These are phyloP conservation scores for Yamadazyma trypodendri DNA, from an alignment of 1,139 yeast species.

Conservation along the genomic window DNA sequence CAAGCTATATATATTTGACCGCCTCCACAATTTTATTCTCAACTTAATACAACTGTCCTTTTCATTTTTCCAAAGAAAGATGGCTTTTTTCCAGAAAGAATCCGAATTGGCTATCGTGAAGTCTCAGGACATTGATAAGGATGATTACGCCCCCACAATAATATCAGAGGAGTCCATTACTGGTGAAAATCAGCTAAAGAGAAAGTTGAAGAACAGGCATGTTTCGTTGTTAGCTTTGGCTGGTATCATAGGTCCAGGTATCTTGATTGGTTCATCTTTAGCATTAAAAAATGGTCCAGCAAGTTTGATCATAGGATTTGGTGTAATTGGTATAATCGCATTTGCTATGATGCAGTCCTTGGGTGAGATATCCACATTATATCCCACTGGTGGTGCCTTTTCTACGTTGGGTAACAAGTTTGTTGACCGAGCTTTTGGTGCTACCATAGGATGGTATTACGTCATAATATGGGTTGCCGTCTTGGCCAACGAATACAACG, in stretches of 20 bases:
- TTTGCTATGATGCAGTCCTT: conserved; percentile 57
- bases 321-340: conserved; percentile 55
- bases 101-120: background rate
- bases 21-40: too few species aligned
- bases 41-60: too few species aligned
- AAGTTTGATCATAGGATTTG: conserved; percentile 42
- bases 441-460: conserved; percentile 62
- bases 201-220: conserved; percentile 43
- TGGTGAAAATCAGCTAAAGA: conserved; percentile 16
- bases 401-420: conserved; percentile 52
- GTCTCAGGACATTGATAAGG: background rate
- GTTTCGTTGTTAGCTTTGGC: conserved; percentile 49
- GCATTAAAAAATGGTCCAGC: conserved; percentile 50
- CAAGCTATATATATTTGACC: too few species aligned
- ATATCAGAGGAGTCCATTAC: conserved; percentile 1
- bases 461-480: conserved; percentile 63
- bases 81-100: background rate
- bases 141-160: background rate
- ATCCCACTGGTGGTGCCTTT: conserved; percentile 55
- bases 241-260: conserved; percentile 58
- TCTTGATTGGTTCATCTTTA: conserved; percentile 45
- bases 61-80: background rate
- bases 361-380: conserved; percentile 56
- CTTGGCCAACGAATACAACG: conserved; percentile 58
- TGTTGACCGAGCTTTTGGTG: conserved; percentile 59